Percentiles rank a stretch among this genome's conserved stretches.
Conservation (phyloP, 1,139 yeast species). For the Suhomyces taliae region DNA sequence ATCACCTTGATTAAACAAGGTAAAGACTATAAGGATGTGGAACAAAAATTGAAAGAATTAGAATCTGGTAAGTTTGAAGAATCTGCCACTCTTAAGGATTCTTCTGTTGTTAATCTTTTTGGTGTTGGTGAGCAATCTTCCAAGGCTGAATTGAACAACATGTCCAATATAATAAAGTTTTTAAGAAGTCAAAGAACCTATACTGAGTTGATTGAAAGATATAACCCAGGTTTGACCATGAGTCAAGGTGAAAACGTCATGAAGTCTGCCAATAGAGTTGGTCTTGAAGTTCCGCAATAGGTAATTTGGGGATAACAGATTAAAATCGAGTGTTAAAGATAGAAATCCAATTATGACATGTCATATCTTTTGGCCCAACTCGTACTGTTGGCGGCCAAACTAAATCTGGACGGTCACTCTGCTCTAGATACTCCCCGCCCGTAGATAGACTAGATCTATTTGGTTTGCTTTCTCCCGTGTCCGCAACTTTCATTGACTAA, state of each 20-base stretch:
- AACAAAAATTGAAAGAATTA: conserved; percentile 28
- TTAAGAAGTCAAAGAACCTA: conserved; percentile 74
- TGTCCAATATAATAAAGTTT: conserved; percentile 53
- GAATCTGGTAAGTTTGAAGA: conserved; percentile 14
- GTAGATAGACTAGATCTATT: too few relatives aligned
- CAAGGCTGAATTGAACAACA: conserved; percentile 28
- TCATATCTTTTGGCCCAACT: too few relatives aligned
- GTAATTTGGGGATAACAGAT: too few relatives aligned
- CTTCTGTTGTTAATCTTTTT: conserved; percentile 25
- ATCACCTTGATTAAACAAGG: conserved; percentile 47
- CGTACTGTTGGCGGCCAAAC: too few relatives aligned
- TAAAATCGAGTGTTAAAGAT: too few relatives aligned
- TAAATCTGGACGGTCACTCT: too few relatives aligned
- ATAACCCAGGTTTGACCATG: conserved; percentile 81
- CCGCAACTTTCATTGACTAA: too few relatives aligned
- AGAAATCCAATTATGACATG: too few relatives aligned
- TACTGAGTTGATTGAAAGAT: conserved; percentile 76
- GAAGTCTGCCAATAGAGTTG: conserved; percentile 83
- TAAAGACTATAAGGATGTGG: conserved; percentile 37
- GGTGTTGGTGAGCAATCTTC: conserved; percentile 21
- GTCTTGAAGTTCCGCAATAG: conserved; percentile 40
- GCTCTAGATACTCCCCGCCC: too few relatives aligned
- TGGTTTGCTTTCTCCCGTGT: too few relatives aligned
- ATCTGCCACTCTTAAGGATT: conserved; percentile 22
- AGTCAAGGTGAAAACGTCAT: conserved; percentile 75